phyloP scores from a whole-genome alignment of 1,139 yeast species.

The Zygoascus sp. region DNA sequence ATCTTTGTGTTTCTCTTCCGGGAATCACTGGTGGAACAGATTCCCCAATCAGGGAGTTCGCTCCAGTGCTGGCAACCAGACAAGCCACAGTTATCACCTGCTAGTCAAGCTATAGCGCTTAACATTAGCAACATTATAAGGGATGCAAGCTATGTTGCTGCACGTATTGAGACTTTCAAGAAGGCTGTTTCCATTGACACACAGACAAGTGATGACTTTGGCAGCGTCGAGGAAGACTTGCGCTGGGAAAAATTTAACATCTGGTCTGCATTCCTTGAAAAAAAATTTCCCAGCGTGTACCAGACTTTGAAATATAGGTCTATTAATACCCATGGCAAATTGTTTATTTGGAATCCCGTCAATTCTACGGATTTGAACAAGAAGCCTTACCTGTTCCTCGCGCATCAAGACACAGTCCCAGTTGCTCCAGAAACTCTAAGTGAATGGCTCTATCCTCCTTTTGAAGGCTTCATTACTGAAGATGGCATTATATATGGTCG shows the following conservation, averaged over 20 bases:
- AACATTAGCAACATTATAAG: neutral
- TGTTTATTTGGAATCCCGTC: neutral
- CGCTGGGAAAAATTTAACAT: neutral
- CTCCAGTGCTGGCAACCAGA: slow-evolving; percentile 8
- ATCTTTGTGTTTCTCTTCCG: no score
- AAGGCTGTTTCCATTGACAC: neutral
- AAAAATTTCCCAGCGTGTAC: neutral
- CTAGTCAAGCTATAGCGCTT: neutral
- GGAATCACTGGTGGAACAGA: no score
- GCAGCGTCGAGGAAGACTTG: neutral
- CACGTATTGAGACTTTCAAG: neutral
- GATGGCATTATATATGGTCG: slow-evolving; percentile 53
- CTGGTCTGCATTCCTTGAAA: neutral
- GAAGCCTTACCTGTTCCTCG: slow-evolving; percentile 66
- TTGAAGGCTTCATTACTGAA: slow-evolving; percentile 63
- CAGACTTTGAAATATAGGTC: neutral
- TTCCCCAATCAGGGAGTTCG: neutral
- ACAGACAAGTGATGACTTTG: neutral
- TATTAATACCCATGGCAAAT: neutral
- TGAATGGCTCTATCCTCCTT: slow-evolving; percentile 69
- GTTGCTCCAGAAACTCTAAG: slow-evolving; percentile 54
- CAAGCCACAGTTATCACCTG: neutral
- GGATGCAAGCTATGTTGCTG: neutral
- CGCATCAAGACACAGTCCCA: slow-evolving; percentile 84
- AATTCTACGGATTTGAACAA: neutral